Evolutionary conservation across 768 basidiomycete genomes (phyloP), one percentile per base, ranked within the genome.

Genomic region (Rhodotorula kratochvilovae): DNA sequence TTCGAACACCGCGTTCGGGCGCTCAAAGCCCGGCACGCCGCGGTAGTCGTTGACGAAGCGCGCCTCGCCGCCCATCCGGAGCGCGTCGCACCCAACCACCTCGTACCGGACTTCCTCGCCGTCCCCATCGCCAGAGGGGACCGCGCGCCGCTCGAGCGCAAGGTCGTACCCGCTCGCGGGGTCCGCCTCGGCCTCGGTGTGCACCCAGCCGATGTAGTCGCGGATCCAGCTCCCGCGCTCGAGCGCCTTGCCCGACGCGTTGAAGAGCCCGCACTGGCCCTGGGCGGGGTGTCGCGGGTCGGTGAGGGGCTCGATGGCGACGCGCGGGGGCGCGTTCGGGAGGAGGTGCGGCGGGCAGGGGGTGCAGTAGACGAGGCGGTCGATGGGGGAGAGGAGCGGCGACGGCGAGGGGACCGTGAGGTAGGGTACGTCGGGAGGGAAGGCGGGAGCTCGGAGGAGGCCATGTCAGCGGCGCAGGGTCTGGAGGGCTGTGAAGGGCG

Each of bases 11-110:
- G 87, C 89, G 74, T 92, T 92, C 8, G 90, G 87, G 78, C 83
- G 87, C 33, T 80, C 48, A 19, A 61, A 79, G 60, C 79, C 81
- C 13, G 71, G 63, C n/a, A 92, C 83, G 5, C 91, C 90, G 66
- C 93, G 85, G 80, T 89, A 97, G 82, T 95, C 93, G 76, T 96
- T 96, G 68, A 91, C 84, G 78, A 95, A 93, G 77, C 93, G 83
- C 2, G 88, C 89, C 79, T 92, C 90, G 45, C 33, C 61, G 39
- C 93, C 93, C 83, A 85, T 85, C 5, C 55, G 74, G 39, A 83
- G 82, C 29, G 92, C 91, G 79, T 96, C 92, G 16, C 82, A 83
- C 2, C 91, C 92, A 29, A 93, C 85, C 7, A 76, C 83, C 88
- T 51, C 85, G 46, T 15, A 86, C 86, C 62, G 84, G 82, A 67